Evolutionary conservation across 805 yeast genomes (phyloP).

Genomic region (Candida sakaeoensis): DNA sequence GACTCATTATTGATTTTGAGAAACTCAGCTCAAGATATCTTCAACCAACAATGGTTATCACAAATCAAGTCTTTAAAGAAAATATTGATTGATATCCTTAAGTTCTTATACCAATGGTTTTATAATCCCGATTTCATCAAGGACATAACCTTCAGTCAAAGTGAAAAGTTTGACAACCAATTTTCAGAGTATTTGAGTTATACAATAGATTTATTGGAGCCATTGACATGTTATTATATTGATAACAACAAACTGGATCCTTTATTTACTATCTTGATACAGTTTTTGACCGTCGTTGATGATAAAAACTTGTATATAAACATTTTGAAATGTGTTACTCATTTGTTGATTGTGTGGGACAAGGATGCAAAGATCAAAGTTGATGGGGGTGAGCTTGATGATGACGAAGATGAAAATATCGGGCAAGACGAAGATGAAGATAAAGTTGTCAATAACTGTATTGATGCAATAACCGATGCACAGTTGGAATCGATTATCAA

Average conservation of each 20-base stretch:
- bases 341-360: constrained; percentile 54
- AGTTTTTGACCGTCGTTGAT: constrained; percentile 45
- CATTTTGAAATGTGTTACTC: constrained; percentile 70
- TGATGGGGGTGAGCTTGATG: constrained; percentile 21
- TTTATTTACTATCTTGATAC: constrained; percentile 54
- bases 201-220: constrained; percentile 76
- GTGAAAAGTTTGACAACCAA: constrained; percentile 24
- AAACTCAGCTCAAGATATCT: constrained; percentile 79
- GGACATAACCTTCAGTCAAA: constrained; percentile 1
- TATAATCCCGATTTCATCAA: constrained; percentile 13
- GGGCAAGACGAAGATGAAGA: constrained; percentile 11
- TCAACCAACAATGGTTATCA: constrained; percentile 75
- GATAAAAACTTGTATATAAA: constrained; percentile 73
- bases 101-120: constrained; percentile 33
- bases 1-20: constrained; percentile 65
- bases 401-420: constrained; percentile 13
- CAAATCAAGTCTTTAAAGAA: constrained; percentile 45
- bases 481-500: constrained; percentile 54
- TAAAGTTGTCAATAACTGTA: constrained; percentile 30
- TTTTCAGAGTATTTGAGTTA: constrained; percentile 62
- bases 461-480: constrained; percentile 31
- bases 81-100: constrained; percentile 44
- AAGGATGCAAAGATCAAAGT: constrained; percentile 28
- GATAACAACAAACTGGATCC: constrained; percentile 71
- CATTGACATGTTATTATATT: constrained; percentile 75